Evolutionary conservation across 306 rosid species (phyloP), one percentile per base, ranked within the genome.

Genomic region (Geum urbanum): DNA sequence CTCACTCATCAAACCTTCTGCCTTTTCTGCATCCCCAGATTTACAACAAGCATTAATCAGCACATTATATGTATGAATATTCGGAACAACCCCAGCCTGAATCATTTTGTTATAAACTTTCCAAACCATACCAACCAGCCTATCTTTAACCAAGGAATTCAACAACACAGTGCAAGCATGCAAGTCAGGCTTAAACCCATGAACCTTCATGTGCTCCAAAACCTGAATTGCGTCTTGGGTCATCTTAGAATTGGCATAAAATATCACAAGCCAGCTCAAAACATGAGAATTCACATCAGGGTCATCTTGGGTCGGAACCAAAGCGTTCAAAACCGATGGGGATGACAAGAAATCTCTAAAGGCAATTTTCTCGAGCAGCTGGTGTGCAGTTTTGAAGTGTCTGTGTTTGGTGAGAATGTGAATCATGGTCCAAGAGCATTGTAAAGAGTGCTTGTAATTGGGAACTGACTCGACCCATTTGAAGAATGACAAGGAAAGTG

Each of bases 141-240:
- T 78, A 46, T 82, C 86, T 84, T 86, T 86, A 22, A 85, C 87
- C 85, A 92, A 74, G 49, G 83, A 86, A 74, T 77, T 90, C 87
- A 92, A 74, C 62, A 92, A 86, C 76, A 81, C 97, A 50, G 96
- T 85, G 72, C 97, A 92, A 74, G 97, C 96, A 76, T 78, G 98
- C 77, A 83, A 80, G 59, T 86, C 90, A 15, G 90, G 98, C 76
- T 69, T 81, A 19, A 84, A 32, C 8, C 86, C 71, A 78, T 40
- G 84, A 16, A 78, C 61, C 78, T 83, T 83, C 96, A 92, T 90
- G 70, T 79, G 85, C 78, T 84, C 97, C 47, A 90, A 81, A 68
- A 92, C 97, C 69, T 86, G 90, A 70, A 86, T 61, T 51, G 98
- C 96, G 52, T 90, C 96, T 22, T 82, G 83, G 71, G 77, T 79